Conservation (phyloP, 352 stramenopile genomes). For the Phytopythium boreale region DNA sequence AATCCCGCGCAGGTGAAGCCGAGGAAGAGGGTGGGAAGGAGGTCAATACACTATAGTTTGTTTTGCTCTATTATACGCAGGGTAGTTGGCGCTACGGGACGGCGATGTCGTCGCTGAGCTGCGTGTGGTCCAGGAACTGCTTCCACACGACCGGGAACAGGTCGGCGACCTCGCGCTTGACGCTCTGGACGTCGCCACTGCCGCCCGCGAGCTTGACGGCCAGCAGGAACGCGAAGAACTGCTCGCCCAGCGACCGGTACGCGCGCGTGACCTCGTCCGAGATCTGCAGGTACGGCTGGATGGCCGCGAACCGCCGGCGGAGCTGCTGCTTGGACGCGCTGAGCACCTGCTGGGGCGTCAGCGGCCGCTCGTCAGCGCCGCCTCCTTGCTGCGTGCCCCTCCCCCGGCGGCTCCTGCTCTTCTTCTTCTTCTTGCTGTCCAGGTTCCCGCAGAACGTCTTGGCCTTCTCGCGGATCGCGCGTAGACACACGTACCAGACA, state of each 20-base stretch:
- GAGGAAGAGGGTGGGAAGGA: neutral
- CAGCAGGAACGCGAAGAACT: constrained; percentile 63
- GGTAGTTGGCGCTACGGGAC: constrained; percentile 10
- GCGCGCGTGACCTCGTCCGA: constrained; percentile 27
- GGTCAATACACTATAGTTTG: neutral
- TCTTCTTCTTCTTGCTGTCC: constrained; percentile 21
- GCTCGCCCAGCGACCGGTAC: constrained; percentile 50
- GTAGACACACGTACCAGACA: constrained; percentile 82
- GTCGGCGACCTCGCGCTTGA: constrained; percentile 49
- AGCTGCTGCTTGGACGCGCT: constrained; percentile 27
- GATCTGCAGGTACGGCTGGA: constrained; percentile 52
- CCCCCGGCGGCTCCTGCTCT: constrained; percentile 6
- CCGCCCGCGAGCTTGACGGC: constrained; percentile 29
- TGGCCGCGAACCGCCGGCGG: constrained; percentile 51
- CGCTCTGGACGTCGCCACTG: constrained; percentile 16
- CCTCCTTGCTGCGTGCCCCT: neutral
- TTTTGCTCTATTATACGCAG: constrained; percentile 2
- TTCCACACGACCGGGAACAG: constrained; percentile 76
- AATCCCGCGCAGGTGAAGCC: neutral
- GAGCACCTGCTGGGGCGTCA: constrained; percentile 17
- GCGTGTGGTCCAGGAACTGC: constrained; percentile 51
- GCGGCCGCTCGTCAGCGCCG: neutral
- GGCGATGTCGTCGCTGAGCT: constrained; percentile 37
- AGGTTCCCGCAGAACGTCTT: constrained; percentile 54
- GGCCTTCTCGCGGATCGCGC: constrained; percentile 83